phyloP scores from a whole-genome alignment of 441 rosid genomes.

The Corymbia citriodora region DNA sequence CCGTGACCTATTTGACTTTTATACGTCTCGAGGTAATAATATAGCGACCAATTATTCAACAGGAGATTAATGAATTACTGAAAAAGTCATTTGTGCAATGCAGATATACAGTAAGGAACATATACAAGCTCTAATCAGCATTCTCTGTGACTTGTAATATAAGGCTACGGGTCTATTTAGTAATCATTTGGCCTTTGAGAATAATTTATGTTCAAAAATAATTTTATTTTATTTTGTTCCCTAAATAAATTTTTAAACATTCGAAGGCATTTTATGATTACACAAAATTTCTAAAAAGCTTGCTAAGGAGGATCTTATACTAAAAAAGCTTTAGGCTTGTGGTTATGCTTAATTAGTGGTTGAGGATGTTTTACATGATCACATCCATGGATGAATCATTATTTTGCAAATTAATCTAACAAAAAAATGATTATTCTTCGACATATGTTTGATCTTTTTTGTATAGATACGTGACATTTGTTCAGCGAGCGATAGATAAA shows the following conservation, averaged over 20 bases:
- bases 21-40: fast-evolving
- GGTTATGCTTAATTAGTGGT: background rate
- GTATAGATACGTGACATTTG: background rate
- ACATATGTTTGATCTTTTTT: background rate
- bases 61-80: background rate
- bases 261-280: too few relatives aligned
- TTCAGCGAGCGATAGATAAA: background rate
- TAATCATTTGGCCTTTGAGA: too few relatives aligned
- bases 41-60: background rate
- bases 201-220: too few relatives aligned
- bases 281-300: too few relatives aligned
- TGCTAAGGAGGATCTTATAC: background rate
- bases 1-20: background rate
- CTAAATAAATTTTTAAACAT: too few relatives aligned
- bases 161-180: background rate
- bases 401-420: background rate
- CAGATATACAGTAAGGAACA: background rate
- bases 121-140: fast-evolving
- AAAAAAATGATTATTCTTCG: background rate
- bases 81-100: background rate
- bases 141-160: background rate
- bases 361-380: background rate
- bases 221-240: too few relatives aligned
- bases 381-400: background rate
- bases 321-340: background rate